Conservation (phyloP, 805 yeast species). For the Candida sphagnicola region DNA sequence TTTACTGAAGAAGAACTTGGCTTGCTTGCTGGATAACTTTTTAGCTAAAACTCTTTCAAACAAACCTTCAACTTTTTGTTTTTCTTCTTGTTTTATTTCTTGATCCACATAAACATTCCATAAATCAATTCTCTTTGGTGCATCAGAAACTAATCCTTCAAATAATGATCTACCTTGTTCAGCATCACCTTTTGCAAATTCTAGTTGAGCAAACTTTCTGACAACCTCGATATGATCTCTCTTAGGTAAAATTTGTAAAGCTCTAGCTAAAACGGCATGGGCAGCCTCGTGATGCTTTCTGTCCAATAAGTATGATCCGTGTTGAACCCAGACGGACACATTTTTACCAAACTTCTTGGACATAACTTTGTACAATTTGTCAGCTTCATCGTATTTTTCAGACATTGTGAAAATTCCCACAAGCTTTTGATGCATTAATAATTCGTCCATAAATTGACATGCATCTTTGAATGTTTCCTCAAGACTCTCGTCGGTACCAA, state of each 20-base stretch:
- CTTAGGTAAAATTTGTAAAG: conserved; percentile 68
- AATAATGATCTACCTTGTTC: conserved; percentile 94
- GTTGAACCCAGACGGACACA: conserved; percentile 74
- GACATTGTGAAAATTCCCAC: conserved; percentile 71
- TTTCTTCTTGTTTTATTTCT: conserved; percentile 71
- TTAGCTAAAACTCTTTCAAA: conserved; percentile 73
- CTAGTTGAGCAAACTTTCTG: conserved; percentile 84
- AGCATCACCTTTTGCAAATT: conserved; percentile 80
- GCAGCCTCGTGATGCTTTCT: conserved; percentile 56
- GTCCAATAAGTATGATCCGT: conserved; percentile 71
- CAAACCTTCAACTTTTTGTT: conserved; percentile 66
- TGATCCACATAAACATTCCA: conserved; percentile 97
- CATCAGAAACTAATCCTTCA: conserved; percentile 87
- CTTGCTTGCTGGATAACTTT: conserved; percentile 81
- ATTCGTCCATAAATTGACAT: conserved; percentile 88
- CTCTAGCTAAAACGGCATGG: conserved; percentile 68
- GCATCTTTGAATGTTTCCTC: conserved; percentile 80
- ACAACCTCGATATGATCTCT: conserved; percentile 76
- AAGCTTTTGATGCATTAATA: conserved; percentile 74
- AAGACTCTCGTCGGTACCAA: conserved; percentile 81
- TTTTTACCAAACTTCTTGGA: conserved; percentile 74
- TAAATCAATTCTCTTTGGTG: conserved; percentile 85
- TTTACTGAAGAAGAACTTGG: conserved; percentile 89
- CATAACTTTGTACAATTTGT: conserved; percentile 58
- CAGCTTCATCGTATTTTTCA: conserved; percentile 70